These are phyloP conservation scores for Hypoxylon sp. DNA, from an alignment of 2,329 filamentous ascomycete genomes.

Conservation along the genomic window DNA sequence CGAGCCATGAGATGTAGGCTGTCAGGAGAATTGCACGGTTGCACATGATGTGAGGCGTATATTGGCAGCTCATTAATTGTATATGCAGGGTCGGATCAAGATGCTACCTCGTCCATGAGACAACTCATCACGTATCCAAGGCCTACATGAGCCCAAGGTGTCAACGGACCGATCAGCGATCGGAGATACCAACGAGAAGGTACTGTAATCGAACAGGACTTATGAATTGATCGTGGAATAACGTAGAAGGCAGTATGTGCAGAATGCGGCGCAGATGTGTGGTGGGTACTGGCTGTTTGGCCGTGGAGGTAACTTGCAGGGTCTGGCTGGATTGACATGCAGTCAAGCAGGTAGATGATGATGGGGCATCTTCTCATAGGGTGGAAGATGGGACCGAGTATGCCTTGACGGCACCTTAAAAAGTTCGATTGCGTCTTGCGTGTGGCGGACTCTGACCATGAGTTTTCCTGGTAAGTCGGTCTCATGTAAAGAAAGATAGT, in stretches of 20 bases:
- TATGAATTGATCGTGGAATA: conserved; percentile 4
- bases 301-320: conserved; percentile 37
- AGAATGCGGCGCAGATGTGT: conserved; percentile 31
- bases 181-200: conserved; percentile 23
- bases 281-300: conserved; percentile 37
- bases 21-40: conserved; percentile 15
- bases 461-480: conserved; percentile 26
- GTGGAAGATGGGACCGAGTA: conserved; percentile 35
- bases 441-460: conserved; percentile 37
- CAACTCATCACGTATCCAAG: conserved; percentile 35
- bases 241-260: conserved; percentile 14
- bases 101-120: conserved; percentile 36
- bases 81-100: conserved; percentile 36
- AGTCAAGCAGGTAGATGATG: conserved; percentile 40
- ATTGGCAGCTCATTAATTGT: conserved; percentile 24
- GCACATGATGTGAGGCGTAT: conserved; percentile 32
- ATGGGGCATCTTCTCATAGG: conserved; percentile 46
- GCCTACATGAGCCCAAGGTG: conserved; percentile 25
- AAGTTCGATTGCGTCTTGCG: conserved; percentile 37
- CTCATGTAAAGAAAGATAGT: conserved; percentile 21
- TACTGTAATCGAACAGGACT: conserved; percentile 9
- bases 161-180: conserved; percentile 37
- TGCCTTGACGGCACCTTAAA: conserved; percentile 39
- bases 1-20: conserved; percentile 7
- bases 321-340: conserved; percentile 40